These are phyloP conservation scores for Haematococcus sp. DNA, from an alignment of 139 green algal species.

Conservation along the genomic window DNA sequence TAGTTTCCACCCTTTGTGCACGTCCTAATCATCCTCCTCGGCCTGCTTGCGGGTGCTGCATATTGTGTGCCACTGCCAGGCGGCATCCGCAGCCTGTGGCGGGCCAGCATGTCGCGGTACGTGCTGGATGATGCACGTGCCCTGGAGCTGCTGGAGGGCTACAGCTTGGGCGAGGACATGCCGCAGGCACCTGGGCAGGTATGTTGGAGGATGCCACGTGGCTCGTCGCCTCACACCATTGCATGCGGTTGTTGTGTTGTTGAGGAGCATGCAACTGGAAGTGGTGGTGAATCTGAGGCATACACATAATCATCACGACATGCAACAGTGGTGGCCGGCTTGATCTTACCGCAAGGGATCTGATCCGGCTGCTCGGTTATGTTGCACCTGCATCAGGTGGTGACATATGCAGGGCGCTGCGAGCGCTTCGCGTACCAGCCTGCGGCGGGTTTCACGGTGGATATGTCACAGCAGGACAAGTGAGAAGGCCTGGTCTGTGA, in stretches of 20 bases:
- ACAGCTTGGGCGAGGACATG: conserved; percentile 41
- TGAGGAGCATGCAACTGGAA: too few relatives aligned
- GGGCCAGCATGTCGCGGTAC: conserved; percentile 32
- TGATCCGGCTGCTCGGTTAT: background rate
- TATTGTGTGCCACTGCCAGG: background rate
- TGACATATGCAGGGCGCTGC: conserved; percentile 32
- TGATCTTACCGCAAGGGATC: too few relatives aligned
- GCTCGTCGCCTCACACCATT: too few relatives aligned
- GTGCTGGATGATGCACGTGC: conserved; percentile 23
- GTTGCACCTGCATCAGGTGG: conserved; percentile 30
- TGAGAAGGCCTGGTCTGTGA: background rate
- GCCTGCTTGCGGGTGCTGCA: too few relatives aligned
- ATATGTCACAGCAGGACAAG: conserved; percentile 6
- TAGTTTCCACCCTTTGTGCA: too few relatives aligned
- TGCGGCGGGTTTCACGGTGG: conserved; percentile 2
- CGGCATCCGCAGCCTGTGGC: conserved; percentile 36
- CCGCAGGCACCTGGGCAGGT: conserved; percentile 41
- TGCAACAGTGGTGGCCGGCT: too few relatives aligned
- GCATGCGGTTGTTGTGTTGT: too few relatives aligned
- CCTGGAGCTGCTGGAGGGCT: conserved; percentile 31
- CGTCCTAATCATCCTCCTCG: too few relatives aligned
- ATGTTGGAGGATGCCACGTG: too few relatives aligned
- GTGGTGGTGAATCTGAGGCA: too few relatives aligned
- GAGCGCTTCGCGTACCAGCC: conserved; percentile 31
- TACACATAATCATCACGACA: too few relatives aligned